Base-by-base conservation (phyloP, 331 rosid species). In the Saraca asoca region DNA sequence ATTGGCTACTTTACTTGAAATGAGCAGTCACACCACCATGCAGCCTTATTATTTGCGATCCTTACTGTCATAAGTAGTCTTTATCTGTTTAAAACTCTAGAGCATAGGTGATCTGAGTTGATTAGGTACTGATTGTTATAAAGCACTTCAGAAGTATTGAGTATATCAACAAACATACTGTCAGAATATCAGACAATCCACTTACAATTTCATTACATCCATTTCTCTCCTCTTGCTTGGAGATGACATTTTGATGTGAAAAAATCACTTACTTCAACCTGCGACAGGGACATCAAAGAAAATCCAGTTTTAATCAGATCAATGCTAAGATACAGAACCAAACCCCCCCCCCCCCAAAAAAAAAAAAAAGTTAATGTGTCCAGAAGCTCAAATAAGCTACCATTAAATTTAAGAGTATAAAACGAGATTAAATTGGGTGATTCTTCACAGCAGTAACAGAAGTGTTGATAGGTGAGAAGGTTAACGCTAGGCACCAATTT, bases 141-240 rank as follows among this genome's bases (percentile, higher is more conserved):
- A 39, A 66, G 39, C 24, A 62, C 9, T 44, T 59, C 39, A 70
- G 34, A 48, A 19, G 66, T 24, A 61, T 53, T 50, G 58, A 62
- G 61, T 15, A 15, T 29, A 37, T 9, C 56, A 12, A 54, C 31
- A 35, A 53, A 64, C 2, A 24, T 24, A 3, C 31, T 24, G 31
- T 24, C 31, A 24, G 31, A 24, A 24, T 24, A 24, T 24, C 31
- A 24, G 31, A 58, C 31, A 78, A 68, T 59, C 64, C 51, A 72
- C 99, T 86, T 80, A 94, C 99, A 94, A 67, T 78, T 94, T 94
- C 99, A 90, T 90, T 68, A 94, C 92, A 84, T 94, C 99, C 95
- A 83, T 90, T 72, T 94, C 99, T 82, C 99, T 83, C 74, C 99
- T 85, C 85, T 94, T 94, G 85, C 97, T 90, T 74, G 97, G 99